Percentiles rank a stretch among this genome's conserved stretches.
Evolutionary conservation across 441 rosid species (phyloP).

Genomic region (Erysimum cheiri): DNA sequence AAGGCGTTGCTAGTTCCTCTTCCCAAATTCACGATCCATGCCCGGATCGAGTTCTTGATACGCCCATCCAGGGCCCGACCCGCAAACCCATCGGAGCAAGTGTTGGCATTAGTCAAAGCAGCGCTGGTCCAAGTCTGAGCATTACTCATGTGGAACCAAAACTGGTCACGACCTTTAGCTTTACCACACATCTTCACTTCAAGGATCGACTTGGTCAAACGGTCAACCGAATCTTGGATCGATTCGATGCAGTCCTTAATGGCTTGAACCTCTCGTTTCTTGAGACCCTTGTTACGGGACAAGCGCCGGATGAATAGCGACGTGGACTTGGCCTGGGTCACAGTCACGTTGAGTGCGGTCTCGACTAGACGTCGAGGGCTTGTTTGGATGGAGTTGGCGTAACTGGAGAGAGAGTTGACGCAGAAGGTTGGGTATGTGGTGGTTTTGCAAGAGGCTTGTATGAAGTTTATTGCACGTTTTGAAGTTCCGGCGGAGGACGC

Average conservation of each 20-base stretch:
- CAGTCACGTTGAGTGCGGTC: constrained; percentile 71
- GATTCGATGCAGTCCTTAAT: constrained; percentile 70
- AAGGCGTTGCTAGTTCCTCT: constrained; percentile 84
- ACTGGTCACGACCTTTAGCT: constrained; percentile 55
- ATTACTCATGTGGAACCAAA: constrained; percentile 74
- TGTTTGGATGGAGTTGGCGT: constrained; percentile 59
- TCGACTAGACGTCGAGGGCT: constrained; percentile 64
- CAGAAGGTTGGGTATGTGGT: constrained; percentile 73
- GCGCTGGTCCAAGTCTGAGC: constrained; percentile 94
- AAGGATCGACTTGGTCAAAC: constrained; percentile 58
- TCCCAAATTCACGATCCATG: constrained; percentile 54
- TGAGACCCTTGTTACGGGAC: constrained; percentile 57
- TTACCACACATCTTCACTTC: constrained; percentile 63
- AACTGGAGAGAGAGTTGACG: constrained; percentile 57
- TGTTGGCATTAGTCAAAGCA: constrained; percentile 75
- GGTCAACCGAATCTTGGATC: constrained; percentile 68
- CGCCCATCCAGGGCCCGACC: constrained; percentile 65
- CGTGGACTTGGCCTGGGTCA: constrained; percentile 55
- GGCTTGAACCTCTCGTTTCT: constrained; percentile 63
- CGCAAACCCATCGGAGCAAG: constrained; percentile 81
- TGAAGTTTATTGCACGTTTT: constrained; percentile 51
- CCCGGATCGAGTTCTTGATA: constrained; percentile 61
- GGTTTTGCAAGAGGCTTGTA: constrained; percentile 64
- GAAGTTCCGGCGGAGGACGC: constrained; percentile 21
- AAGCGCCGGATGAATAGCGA: constrained; percentile 59